A percentile compares a stretch with the other conserved stretches of the same genome.
phyloP scores from a whole-genome alignment of 2,329 filamentous ascomycete genomes.

The Onygena corvina region DNA sequence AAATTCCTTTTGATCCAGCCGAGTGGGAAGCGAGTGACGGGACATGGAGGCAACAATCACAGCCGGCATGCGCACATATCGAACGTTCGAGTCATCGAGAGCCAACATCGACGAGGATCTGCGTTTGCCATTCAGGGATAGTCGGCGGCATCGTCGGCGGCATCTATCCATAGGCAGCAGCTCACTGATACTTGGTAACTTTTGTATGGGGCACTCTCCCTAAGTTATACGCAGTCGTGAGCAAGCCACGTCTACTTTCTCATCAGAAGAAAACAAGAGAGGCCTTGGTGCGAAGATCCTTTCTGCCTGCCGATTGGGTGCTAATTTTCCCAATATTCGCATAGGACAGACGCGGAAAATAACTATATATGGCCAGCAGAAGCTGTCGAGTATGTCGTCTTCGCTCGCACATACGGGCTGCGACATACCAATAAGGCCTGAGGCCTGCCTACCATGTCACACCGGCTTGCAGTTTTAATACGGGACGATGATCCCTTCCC shows the following conservation, averaged over 20 bases:
- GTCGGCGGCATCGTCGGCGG: too few relatives aligned
- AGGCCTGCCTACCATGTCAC: constrained; percentile 1
- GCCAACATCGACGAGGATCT: too few relatives aligned
- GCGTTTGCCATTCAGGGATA: too few relatives aligned
- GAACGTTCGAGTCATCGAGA: too few relatives aligned
- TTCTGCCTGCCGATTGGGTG: not conserved
- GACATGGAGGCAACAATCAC: not conserved
- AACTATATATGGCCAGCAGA: not conserved
- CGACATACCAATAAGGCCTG: not conserved
- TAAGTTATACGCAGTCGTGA: too few relatives aligned
- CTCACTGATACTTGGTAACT: too few relatives aligned
- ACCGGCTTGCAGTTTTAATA: constrained; percentile 3
- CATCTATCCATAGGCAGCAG: too few relatives aligned
- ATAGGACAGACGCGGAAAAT: not conserved
- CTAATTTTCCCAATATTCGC: not conserved
- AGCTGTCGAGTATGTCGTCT: not conserved
- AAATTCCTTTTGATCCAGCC: not conserved
- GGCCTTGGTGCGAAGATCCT: not conserved
- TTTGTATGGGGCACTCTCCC: too few relatives aligned
- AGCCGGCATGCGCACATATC: too few relatives aligned
- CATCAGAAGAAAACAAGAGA: too few relatives aligned
- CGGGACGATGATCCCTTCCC: constrained; percentile 1
- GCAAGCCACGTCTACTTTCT: not conserved
- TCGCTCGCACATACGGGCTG: not conserved
- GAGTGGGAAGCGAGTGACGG: not conserved